Evolutionary conservation across 768 basidiomycete species (phyloP).

Genomic region (Agaricus blazei): DNA sequence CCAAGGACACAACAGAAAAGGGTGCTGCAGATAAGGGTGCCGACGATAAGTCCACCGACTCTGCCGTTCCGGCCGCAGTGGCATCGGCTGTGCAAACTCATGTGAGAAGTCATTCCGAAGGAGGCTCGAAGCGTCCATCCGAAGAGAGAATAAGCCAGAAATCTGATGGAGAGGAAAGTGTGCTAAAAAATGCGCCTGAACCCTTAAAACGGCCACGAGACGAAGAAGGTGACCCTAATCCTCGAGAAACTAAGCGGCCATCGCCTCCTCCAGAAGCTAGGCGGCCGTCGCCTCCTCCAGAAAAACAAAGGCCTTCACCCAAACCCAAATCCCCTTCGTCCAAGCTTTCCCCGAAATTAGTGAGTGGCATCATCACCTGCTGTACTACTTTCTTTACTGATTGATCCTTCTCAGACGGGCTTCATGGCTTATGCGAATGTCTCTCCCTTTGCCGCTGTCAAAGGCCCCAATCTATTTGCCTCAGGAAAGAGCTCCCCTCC

Average conservation of each 20-base stretch:
- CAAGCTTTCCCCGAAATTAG: slow-evolving; percentile 33
- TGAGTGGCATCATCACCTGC: slow-evolving; percentile 25
- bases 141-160: slow-evolving; percentile 61
- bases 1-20: slow-evolving; percentile 8
- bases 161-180: slow-evolving; percentile 29
- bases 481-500: slow-evolving; percentile 29
- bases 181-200: slow-evolving; percentile 23
- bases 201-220: slow-evolving; percentile 57
- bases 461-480: slow-evolving; percentile 56
- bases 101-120: slow-evolving; percentile 38
- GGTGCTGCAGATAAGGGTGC: slow-evolving; percentile 7
- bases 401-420: slow-evolving; percentile 41
- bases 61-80: slow-evolving; percentile 2
- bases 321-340: slow-evolving; percentile 27
- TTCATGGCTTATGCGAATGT: slow-evolving; percentile 79
- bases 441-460: slow-evolving; percentile 72
- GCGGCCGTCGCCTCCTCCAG: slow-evolving; percentile 66
- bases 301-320: slow-evolving; percentile 35
- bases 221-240: slow-evolving; percentile 59
- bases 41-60: not conserved
- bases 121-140: slow-evolving; percentile 66
- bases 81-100: slow-evolving; percentile 14
- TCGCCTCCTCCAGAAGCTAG: slow-evolving; percentile 67
- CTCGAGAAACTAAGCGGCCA: slow-evolving; percentile 51
- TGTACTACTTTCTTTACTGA: slow-evolving; percentile 3